Conservation (phyloP, 192 early-diverging fungal genomes). For the Coemansia umbellata region DNA sequence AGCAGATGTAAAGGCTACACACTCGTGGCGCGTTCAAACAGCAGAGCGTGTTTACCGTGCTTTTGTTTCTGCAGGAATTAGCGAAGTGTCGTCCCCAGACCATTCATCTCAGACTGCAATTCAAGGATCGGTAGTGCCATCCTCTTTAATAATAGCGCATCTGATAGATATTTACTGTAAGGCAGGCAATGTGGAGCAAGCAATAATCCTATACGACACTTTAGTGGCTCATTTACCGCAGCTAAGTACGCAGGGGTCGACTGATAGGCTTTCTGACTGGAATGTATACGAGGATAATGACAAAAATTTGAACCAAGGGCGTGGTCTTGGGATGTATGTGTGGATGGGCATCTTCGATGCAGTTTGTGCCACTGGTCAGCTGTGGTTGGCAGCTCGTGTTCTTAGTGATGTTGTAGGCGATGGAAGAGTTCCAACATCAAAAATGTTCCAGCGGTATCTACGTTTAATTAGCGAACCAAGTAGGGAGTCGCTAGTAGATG, state of each 20-base stretch:
- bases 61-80: slow-evolving; percentile 30
- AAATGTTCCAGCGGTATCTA: slow-evolving; percentile 19
- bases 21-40: slow-evolving; percentile 28
- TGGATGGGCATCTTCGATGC: slow-evolving; percentile 13
- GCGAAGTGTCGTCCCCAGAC: slow-evolving; percentile 35
- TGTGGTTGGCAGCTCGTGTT: slow-evolving; percentile 29
- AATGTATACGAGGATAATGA: background rate
- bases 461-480: slow-evolving; percentile 3
- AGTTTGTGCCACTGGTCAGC: slow-evolving; percentile 8
- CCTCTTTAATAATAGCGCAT: slow-evolving; percentile 13
- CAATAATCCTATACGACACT: slow-evolving; percentile 32
- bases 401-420: slow-evolving; percentile 23
- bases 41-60: slow-evolving; percentile 39
- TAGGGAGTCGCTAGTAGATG: background rate
- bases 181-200: slow-evolving; percentile 24
- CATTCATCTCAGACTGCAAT: slow-evolving; percentile 11
- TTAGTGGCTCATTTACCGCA: slow-evolving; percentile 9
- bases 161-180: slow-evolving; percentile 16
- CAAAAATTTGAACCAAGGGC: background rate
- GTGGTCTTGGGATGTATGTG: background rate
- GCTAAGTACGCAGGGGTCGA: background rate
- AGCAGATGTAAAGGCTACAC: background rate
- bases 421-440: slow-evolving; percentile 17
- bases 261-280: background rate
- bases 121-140: slow-evolving; percentile 32